Evolutionary conservation across 2,329 filamentous ascomycete species (phyloP), one percentile per base, ranked within the genome.

Genomic region (Knufia fluminis): DNA sequence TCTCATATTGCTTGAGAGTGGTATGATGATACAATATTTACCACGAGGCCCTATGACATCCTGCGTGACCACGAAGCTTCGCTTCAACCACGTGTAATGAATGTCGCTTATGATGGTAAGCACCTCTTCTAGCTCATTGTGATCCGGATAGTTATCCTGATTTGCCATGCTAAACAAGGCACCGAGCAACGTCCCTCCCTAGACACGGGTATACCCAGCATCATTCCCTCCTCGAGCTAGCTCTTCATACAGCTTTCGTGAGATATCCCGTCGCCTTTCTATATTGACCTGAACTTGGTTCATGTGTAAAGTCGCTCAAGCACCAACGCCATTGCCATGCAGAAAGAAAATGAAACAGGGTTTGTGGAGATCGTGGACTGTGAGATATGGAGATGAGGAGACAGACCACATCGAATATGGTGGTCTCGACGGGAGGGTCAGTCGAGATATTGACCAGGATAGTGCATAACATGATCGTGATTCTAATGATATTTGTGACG

Each of bases 1-100:
- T 24, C 43, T 45, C 42, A 7, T 46, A 36, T 35, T 36, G n/a
- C 16, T 3, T 7, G 9, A 16, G 42, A 32, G 6, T 19, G 43
- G 31, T 36, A 36, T 36, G 32, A 31, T 46, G 31, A 36, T 36
- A 46, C 43, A 46, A 46, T 46, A 46, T 46, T 17, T 46, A 46
- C 43, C 17, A 19, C n/a, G 9, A 19, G 19, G 16, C 24, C 42
- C 42, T 20, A 14, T 35, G 24, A 14, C 12, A 17, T 33, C 28
- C 9, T 14, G 16, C 42, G 14, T 26, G 16, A 12, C 26, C 24
- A 42, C 20, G n/a, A 24, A 28, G n/a, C n/a, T n/a, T n/a, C n/a
- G 24, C 40, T 23, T 26, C 40, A 42, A n/a, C n/a, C 40, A 28
- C 20, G 20, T 28, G 20, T 42, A 8, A 3, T 23, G 17, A 3